Conservation (phyloP, 2,329 filamentous ascomycete genomes). For the Trichophyton benhamiae region DNA sequence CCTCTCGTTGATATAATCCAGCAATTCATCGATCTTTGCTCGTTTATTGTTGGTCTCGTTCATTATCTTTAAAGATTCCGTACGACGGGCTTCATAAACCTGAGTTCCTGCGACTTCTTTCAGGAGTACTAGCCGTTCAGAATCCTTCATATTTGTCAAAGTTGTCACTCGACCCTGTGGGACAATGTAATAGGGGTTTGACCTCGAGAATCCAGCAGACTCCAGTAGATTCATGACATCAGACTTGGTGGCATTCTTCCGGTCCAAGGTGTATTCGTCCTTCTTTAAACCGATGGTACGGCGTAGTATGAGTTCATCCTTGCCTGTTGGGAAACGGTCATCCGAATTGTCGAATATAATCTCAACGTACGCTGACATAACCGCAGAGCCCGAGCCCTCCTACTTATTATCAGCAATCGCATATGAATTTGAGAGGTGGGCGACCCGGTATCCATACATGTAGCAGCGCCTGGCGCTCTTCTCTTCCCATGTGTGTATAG, state of each 20-base stretch:
- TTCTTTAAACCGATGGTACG: conserved; percentile 96
- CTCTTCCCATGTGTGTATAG: conserved; percentile 88
- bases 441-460: conserved; percentile 42
- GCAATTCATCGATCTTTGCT: conserved; percentile 81
- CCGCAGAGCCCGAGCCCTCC: conserved; percentile 92
- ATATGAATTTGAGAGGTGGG: background rate
- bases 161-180: conserved; percentile 92
- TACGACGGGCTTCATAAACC: conserved; percentile 83
- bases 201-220: conserved; percentile 89
- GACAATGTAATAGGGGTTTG: conserved; percentile 98
- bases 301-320: conserved; percentile 77
- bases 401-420: conserved; percentile 24
- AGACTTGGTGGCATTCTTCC: conserved; percentile 86
- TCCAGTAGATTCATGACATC: conserved; percentile 94
- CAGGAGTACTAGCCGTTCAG: conserved; percentile 72
- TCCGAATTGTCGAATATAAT: conserved; percentile 98
- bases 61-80: conserved; percentile 94
- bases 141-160: conserved; percentile 97
- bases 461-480: conserved; percentile 90
- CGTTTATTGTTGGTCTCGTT: conserved; percentile 90
- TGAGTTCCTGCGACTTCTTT: conserved; percentile 98
- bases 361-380: conserved; percentile 99
- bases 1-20: conserved; percentile 84
- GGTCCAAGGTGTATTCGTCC: conserved; percentile 94
- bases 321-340: conserved; percentile 85